These are phyloP conservation scores for Arthrinium phaeospermum DNA, from an alignment of 2,329 filamentous ascomycete genomes.

Conservation along the genomic window DNA sequence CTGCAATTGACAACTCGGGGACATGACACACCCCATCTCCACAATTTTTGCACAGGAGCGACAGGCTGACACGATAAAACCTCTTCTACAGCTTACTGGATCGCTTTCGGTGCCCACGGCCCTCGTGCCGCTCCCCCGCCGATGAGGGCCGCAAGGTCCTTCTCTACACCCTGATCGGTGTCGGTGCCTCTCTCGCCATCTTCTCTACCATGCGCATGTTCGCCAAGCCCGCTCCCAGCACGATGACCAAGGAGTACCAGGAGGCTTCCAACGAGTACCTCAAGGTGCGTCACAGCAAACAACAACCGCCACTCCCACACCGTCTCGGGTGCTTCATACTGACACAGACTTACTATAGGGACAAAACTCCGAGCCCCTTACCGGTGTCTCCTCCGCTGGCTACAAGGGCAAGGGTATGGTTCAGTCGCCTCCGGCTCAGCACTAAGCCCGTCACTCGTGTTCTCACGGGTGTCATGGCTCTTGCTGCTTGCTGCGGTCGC, in stretches of 20 bases:
- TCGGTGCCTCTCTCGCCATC: slow-evolving; percentile 70
- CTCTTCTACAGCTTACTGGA: slow-evolving; percentile 84
- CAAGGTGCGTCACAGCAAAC: slow-evolving; percentile 65
- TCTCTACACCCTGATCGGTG: slow-evolving; percentile 72
- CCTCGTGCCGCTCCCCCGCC: slow-evolving; percentile 84
- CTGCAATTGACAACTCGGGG: not conserved
- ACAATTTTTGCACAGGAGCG: not conserved
- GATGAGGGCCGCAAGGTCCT: slow-evolving; percentile 84
- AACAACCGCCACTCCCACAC: not conserved
- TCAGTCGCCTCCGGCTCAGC: slow-evolving; percentile 66
- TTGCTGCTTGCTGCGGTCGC: slow-evolving; percentile 20
- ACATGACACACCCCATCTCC: slow-evolving; percentile 3
- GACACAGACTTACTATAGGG: slow-evolving; percentile 52
- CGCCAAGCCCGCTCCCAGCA: slow-evolving; percentile 75
- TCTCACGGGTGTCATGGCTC: not conserved
- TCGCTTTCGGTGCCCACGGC: slow-evolving; percentile 95
- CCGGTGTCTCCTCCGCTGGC: slow-evolving; percentile 78
- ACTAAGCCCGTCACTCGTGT: slow-evolving; percentile 33
- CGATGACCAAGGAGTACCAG: slow-evolving; percentile 98
- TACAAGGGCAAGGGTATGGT: slow-evolving; percentile 81
- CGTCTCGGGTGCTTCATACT: not conserved
- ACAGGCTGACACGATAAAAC: slow-evolving; percentile 24
- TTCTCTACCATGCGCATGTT: slow-evolving; percentile 76
- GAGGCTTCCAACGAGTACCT: slow-evolving; percentile 94
- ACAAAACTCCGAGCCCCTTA: slow-evolving; percentile 86